phyloP scores from a whole-genome alignment of 2,329 filamentous ascomycete species.

The Huntiella omanensis region DNA sequence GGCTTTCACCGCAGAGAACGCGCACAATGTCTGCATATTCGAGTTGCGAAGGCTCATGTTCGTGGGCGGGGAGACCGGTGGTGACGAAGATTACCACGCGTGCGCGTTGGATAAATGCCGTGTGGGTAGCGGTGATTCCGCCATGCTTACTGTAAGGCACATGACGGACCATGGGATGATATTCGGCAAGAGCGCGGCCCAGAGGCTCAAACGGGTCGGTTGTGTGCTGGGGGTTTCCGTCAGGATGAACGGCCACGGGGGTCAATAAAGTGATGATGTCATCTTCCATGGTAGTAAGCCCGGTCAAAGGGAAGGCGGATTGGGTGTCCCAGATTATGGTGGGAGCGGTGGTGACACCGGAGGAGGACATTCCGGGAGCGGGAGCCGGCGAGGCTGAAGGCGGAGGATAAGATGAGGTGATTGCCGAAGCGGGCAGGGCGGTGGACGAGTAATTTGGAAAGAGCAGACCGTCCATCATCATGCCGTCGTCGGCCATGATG shows the following conservation, averaged over 20 bases:
- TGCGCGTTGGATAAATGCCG: slow-evolving; percentile 41
- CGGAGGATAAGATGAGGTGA: slow-evolving; percentile 23
- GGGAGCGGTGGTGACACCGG: slow-evolving; percentile 12
- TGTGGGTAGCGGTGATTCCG: slow-evolving; percentile 46
- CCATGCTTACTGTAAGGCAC: slow-evolving; percentile 48
- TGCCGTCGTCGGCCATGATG: slow-evolving; percentile 9
- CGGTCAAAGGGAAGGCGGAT: slow-evolving; percentile 28
- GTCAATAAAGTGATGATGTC: slow-evolving; percentile 44
- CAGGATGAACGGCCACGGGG: slow-evolving; percentile 31
- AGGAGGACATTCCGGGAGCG: slow-evolving; percentile 17
- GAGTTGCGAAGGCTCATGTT: slow-evolving; percentile 31
- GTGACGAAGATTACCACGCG: slow-evolving; percentile 43
- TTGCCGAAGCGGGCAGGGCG: slow-evolving; percentile 7
- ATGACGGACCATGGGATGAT: slow-evolving; percentile 46
- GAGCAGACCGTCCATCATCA: slow-evolving; percentile 7
- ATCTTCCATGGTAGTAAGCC: slow-evolving; percentile 23
- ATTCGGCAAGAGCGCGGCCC: slow-evolving; percentile 40
- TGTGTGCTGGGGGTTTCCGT: slow-evolving; percentile 22
- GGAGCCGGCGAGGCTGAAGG: slow-evolving; percentile 28
- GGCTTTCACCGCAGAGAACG: slow-evolving; percentile 24
- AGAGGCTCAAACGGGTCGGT: slow-evolving; percentile 56
- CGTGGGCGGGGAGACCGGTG: slow-evolving; percentile 24
- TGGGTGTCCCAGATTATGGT: slow-evolving; percentile 24
- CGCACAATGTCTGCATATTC: slow-evolving; percentile 28
- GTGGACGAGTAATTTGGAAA: neutral